Percentiles rank a stretch among this genome's conserved stretches.
Evolutionary conservation across 225 moss, liverwort and hornwort genomes (phyloP).

Genomic region (Takakia lepidozioides): DNA sequence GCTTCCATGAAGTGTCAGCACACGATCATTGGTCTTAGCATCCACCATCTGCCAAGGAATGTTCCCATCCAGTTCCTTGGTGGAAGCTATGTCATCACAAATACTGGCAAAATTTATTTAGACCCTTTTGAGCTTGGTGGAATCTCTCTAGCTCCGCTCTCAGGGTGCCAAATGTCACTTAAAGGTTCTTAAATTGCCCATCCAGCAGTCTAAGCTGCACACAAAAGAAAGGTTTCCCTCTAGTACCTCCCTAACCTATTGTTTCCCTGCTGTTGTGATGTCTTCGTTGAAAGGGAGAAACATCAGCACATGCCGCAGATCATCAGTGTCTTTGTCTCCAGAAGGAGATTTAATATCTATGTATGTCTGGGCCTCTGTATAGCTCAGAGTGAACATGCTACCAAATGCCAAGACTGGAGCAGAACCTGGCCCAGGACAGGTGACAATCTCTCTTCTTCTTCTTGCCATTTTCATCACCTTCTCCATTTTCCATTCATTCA

Average conservation of each 20-base stretch:
- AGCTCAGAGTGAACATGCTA: conserved; percentile 30
- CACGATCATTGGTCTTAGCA: conserved; percentile 9
- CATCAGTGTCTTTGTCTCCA: conserved; percentile 20
- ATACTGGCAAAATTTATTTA: conserved; percentile 11
- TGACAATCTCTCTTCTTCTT: conserved; percentile 9
- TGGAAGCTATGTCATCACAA: conserved; percentile 30
- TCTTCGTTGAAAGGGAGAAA: conserved; percentile 10
- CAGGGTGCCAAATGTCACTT: conserved; percentile 18
- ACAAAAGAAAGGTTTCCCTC: conserved; percentile 23
- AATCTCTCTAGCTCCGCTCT: conserved; percentile 15
- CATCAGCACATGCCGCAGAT: conserved; percentile 13
- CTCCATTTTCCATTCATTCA: conserved; percentile 22
- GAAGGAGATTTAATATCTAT: conserved; percentile 16
- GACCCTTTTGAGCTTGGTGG: background rate
- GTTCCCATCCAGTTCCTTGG: conserved; percentile 19
- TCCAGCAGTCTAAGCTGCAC: conserved; percentile 49
- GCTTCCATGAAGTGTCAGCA: conserved; percentile 12
- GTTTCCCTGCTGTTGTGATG: conserved; percentile 16
- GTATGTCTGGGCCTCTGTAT: conserved; percentile 17
- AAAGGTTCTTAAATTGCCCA: conserved; percentile 35
- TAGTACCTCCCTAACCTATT: conserved; percentile 8
- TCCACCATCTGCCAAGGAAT: conserved; percentile 7
- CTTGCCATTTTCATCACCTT: conserved; percentile 3
- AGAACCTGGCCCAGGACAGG: conserved; percentile 28
- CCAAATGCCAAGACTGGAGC: conserved; percentile 34